Conservation (phyloP, 208 protist genomes). For the Entamoeba histolytica region DNA sequence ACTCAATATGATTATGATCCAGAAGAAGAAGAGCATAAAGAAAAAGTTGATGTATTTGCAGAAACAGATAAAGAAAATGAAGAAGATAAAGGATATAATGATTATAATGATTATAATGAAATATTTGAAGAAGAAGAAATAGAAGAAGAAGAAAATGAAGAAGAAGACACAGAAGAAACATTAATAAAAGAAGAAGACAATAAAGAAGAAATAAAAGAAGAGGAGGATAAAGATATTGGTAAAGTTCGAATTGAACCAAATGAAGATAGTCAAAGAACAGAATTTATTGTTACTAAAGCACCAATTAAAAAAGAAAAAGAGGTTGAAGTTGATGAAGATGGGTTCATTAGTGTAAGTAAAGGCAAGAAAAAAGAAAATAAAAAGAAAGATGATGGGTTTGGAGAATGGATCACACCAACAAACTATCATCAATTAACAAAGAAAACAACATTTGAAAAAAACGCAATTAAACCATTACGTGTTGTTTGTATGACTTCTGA, state of each 20-base stretch:
- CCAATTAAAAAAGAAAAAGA: not conserved
- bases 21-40: not conserved
- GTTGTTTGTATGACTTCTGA: not conserved
- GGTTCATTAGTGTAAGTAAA: not conserved
- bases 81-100: not conserved
- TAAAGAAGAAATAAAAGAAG: not conserved
- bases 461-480: not conserved
- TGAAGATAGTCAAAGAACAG: not conserved
- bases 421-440: not conserved
- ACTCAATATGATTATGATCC: not conserved
- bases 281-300: not conserved
- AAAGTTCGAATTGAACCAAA: not conserved
- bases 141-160: not conserved
- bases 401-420: not conserved
- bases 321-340: not conserved
- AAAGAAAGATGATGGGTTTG: not conserved
- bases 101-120: not conserved
- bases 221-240: not conserved
- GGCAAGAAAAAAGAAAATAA: not conserved
- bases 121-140: not conserved
- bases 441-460: not conserved
- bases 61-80: not conserved
- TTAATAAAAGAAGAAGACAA: not conserved
- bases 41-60: not conserved
- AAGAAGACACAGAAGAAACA: not conserved